Base-by-base conservation (phyloP, 2,329 filamentous ascomycete genomes). In the Aureobasidium sp. region DNA sequence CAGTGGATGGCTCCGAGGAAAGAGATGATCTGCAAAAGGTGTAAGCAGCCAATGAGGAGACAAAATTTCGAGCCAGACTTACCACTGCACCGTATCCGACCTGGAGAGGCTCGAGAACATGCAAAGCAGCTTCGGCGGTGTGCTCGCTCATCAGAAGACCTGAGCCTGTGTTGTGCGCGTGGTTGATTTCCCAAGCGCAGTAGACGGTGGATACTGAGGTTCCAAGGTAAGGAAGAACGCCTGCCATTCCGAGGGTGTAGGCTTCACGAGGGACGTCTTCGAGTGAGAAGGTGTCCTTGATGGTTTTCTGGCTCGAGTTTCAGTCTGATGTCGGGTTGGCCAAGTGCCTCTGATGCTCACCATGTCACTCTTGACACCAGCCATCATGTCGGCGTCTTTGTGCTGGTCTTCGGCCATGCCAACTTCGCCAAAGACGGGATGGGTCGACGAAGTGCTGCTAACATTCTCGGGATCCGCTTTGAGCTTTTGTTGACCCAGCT, bases 1-100 rank as follows among this genome's bases (percentile, higher is more conserved):
- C 91, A 96, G 70, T 96, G 91, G 63, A 95, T 84, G 29, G 90
- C 90, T 39, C 91, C 91, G 1, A 96, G 80, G 76, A 95, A 96
- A 24, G 90, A 95, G 62, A 95, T 86, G 63, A 95, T 93, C 83
- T 86, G 58, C 24, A 6, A 34, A 16, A 44, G 12, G 24, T 6
- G 34, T 53, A 4, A 44, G 29, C n/a, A 27, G n/a, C 3, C 11
- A 11, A 17, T 21, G 5, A 35, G 19, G 34, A 24, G 10, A 6
- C 11, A n/a, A 29, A 14, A 19, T 34, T 25, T 12, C 17, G 11
- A 14, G 3, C 6, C 21, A 17, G 48, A 77, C 81, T 68, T 74
- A 85, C 83, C 55, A 94, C 82, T 42, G 90, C 91, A 53, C 91
- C 90, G 63, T 94, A 95, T 55, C 89, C 90, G 52, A 96, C 79